Evolutionary conservation across 164 flowering plant genomes (phyloP).

Genomic region (Vitis rupestris): DNA sequence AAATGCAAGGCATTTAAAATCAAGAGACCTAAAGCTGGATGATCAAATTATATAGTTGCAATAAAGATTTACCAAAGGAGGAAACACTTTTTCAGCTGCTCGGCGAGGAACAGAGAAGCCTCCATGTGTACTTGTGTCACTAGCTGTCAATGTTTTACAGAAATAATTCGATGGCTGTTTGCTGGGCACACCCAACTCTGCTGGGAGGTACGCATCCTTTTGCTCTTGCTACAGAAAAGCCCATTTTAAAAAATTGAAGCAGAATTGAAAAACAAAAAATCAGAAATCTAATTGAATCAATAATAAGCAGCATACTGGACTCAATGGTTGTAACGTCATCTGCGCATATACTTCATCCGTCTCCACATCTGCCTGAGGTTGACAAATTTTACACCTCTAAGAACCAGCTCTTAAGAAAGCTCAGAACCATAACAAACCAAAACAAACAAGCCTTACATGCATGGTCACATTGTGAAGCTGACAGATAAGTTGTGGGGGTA

Average conservation of each 20-base stretch:
- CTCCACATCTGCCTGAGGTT: slow-evolving; percentile 84
- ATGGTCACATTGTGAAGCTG: slow-evolving; percentile 92
- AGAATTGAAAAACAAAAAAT: neutral
- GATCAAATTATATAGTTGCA: neutral
- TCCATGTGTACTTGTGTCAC: slow-evolving; percentile 96
- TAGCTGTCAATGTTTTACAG: slow-evolving; percentile 89
- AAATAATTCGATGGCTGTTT: slow-evolving; percentile 91
- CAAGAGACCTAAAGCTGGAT: slow-evolving; percentile 2
- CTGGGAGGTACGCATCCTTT: slow-evolving; percentile 73
- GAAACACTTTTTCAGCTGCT: slow-evolving; percentile 92
- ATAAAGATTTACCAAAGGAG: slow-evolving; percentile 61
- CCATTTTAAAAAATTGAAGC: neutral
- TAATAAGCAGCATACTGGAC: slow-evolving; percentile 42
- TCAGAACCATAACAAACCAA: slow-evolving; percentile 1
- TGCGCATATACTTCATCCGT: slow-evolving; percentile 96
- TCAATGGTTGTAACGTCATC: slow-evolving; percentile 94
- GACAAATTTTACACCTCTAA: slow-evolving; percentile 11
- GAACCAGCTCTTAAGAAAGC: neutral
- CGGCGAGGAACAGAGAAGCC: slow-evolving; percentile 97
- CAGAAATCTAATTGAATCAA: neutral
- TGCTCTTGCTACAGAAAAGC: slow-evolving; percentile 76
- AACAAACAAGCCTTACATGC: slow-evolving; percentile 64
- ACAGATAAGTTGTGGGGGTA: slow-evolving; percentile 87
- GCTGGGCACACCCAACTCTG: slow-evolving; percentile 68
- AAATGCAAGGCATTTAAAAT: neutral